Base-by-base conservation (phyloP, 139 green algal species). In the Tetraselmis striata region DNA sequence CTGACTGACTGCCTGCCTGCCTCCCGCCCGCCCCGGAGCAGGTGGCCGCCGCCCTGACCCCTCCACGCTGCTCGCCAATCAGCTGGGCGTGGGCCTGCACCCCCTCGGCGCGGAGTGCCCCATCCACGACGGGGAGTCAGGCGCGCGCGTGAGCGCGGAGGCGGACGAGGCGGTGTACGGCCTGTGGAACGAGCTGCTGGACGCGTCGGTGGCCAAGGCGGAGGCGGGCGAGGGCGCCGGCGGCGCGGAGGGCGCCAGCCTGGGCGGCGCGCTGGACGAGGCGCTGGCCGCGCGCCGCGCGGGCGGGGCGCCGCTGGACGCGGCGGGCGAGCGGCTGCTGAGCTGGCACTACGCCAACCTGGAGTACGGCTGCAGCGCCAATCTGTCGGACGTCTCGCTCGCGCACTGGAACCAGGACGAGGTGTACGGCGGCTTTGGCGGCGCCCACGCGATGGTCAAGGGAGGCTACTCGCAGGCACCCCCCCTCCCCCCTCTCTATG, bases 401-500 rank as follows among this genome's bases (percentile, higher is more conserved):
- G 32, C 81, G 24, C 84, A 96, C 80, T 98, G 95, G 95, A 96
- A 98, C 85, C 91, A 98, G 31, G 92, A 95, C 78, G 92, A 95
- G 78, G 81, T 84, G 67, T 94, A 87, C 29, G 94, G 93, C 29
- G 94, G 92, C 24, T 98, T 98, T 90, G 95, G 93, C 23, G 94
- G 94, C 1, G 83, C 86, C 11, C 95, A 98, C 89, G 92, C 87
- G 88, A 95, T 98, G 91, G 90, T 98, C 31, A 85, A 90, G 67
- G 95, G 93, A 23, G 94, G 92, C 18, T 96, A 92, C 77, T 85
- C 83, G 58, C 27, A 86, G 31, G 80, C 90, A 0, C 83, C 84
- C 28, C 31, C 59, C 0, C 67, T 27, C 74, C 26, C 77, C 23
- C 30, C 81, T n/a, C 28, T 67, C 45, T 67, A 67, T 67, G 45